Percentiles rank a stretch among this genome's conserved stretches.
Evolutionary conservation across 306 rosid species (phyloP).

Genomic region (Casuarina cunninghamiana): DNA sequence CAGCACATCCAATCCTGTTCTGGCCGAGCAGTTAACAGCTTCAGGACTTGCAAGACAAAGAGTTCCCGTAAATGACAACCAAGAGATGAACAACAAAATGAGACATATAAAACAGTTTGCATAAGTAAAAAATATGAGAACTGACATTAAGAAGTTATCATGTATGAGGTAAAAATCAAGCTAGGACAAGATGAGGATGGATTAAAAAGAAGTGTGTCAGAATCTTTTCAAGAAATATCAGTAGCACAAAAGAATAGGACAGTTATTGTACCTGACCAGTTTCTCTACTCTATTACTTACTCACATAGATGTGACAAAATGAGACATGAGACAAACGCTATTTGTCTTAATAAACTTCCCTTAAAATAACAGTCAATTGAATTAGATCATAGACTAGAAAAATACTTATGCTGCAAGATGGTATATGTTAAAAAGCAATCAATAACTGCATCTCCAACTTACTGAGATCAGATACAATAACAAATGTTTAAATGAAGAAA

Average conservation of each 20-base stretch:
- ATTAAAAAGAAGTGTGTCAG: neutral
- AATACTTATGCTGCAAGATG: neutral
- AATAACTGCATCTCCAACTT: neutral
- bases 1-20: conserved; percentile 95
- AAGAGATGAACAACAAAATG: neutral
- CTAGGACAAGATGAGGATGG: neutral
- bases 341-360: neutral
- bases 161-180: neutral
- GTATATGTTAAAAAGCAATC: neutral
- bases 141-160: neutral
- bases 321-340: neutral
- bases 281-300: neutral
- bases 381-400: neutral
- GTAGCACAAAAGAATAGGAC: neutral
- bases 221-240: neutral
- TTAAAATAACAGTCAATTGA: neutral
- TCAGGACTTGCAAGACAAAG: conserved; percentile 83
- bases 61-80: neutral
- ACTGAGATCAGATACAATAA: no score
- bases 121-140: neutral
- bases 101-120: neutral
- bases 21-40: conserved; percentile 93
- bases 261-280: neutral
- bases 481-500: neutral
- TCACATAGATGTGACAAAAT: conserved; percentile 4